Evolutionary conservation across 2,329 filamentous ascomycete species (phyloP).

Genomic region (Penicillium crustosum): DNA sequence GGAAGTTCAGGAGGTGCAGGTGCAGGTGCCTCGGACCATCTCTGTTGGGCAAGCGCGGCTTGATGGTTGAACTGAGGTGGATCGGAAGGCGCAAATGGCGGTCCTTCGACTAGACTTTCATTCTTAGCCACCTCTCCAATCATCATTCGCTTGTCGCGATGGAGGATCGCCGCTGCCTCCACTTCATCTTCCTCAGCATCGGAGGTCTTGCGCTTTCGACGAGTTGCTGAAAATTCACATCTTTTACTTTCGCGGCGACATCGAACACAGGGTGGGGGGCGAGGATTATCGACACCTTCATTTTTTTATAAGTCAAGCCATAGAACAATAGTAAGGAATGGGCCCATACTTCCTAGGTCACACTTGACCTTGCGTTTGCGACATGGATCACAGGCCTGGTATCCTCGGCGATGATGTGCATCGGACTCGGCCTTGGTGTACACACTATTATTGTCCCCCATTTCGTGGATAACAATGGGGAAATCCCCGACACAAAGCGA

Average conservation of each 20-base stretch:
- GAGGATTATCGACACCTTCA: conserved; percentile 77
- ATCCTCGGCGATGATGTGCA: conserved; percentile 47
- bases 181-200: conserved; percentile 44
- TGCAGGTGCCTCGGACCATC: conserved; percentile 33
- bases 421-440: conserved; percentile 35
- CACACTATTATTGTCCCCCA: conserved; percentile 23
- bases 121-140: conserved; percentile 44
- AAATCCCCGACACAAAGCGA: conserved; percentile 31
- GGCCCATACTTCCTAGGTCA: conserved; percentile 47
- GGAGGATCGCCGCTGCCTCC: conserved; percentile 42
- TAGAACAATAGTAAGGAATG: conserved; percentile 7
- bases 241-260: conserved; percentile 94
- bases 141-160: conserved; percentile 55
- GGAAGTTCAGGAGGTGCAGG: conserved; percentile 16
- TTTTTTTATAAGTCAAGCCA: conserved; percentile 18
- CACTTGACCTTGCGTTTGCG: conserved; percentile 52
- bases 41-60: conserved; percentile 24
- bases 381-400: conserved; percentile 52
- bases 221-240: conserved; percentile 93
- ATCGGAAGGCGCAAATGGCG: conserved; percentile 30
- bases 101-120: conserved; percentile 26
- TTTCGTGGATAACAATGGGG: conserved; percentile 26
- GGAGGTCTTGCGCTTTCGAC: conserved; percentile 81
- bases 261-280: conserved; percentile 89
- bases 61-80: conserved; percentile 29